Evolutionary conservation across 2,329 filamentous ascomycete species (phyloP), one percentile per base, ranked within the genome.

Genomic region (Dryadomyces quercus-mongolicae): DNA sequence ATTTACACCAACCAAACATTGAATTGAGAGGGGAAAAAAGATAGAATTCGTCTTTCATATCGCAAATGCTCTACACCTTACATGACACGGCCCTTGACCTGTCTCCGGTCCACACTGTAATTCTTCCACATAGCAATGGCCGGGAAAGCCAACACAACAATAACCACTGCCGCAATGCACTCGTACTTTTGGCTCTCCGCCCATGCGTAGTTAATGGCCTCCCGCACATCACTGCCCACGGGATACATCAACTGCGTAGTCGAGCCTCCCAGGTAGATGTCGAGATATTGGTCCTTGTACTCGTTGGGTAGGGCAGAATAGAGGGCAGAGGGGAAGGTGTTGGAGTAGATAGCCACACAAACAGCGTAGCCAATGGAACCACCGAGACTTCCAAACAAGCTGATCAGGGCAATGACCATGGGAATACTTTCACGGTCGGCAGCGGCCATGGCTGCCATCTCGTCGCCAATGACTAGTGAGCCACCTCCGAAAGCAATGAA

Each of bases 261-360:
- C 45, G 83, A 60, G 56, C 71, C 70, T 25, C 42, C 70, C 34
- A 50, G 49, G 58, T 82, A 84, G 51, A 84, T 78, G 34, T 62
- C 62, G 5, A 63, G 62, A 2, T 69, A 66, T 50, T 75, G 61
- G 34, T 57, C 62, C 59, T 67, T 64, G 5, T 62, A 60, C 7
- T 65, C 64, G 10, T 68, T 58, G n/a, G 79, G 78, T 1, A 82
- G 68, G 55, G 77, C 74, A 40, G 65, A 57, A 40, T 64, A 62
- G 7, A 83, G 70, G 44, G 73, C 74, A 21, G 62, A 62, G 5
- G 77, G 76, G 60, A 85, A 76, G 10, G 75, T 68, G 58, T 74
- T 71, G 1, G 75, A 77, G 79, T 80, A 85, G 60, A 85, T 76
- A 7, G 80, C 79, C 0, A 74, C 75, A 2, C 81, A 76, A 51